Evolutionary conservation across 352 stramenopile species (phyloP).

Genomic region (Thalassiosira hispida): DNA sequence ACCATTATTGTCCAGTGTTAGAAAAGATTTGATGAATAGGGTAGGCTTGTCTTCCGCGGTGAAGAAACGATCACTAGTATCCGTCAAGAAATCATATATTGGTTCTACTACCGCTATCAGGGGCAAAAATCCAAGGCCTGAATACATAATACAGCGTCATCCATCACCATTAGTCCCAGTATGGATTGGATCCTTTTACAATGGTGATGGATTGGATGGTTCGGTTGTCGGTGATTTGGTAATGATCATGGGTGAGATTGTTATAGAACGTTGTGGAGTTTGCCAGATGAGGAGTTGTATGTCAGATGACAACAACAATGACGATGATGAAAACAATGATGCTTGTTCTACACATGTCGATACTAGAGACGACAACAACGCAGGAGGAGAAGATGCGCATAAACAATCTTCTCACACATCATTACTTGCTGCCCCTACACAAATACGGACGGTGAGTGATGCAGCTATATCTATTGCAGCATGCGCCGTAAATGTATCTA

Average conservation of each 20-base stretch:
- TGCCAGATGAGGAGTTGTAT: slow-evolving; percentile 12
- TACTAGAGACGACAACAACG: neutral
- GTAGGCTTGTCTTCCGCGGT: neutral
- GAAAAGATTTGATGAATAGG: neutral
- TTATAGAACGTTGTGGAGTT: slow-evolving; percentile 41
- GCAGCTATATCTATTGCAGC: slow-evolving; percentile 38
- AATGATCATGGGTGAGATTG: slow-evolving; percentile 62
- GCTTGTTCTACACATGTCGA: neutral
- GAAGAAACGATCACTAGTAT: slow-evolving; percentile 14
- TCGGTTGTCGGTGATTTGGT: slow-evolving; percentile 60
- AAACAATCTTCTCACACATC: neutral
- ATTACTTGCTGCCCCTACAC: neutral
- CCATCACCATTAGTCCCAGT: slow-evolving; percentile 58
- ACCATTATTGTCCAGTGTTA: slow-evolving; percentile 2
- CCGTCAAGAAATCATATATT: neutral
- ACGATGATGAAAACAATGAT: slow-evolving; percentile 5
- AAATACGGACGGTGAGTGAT: slow-evolving; percentile 24
- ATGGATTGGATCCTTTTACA: slow-evolving; percentile 51
- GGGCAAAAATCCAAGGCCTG: slow-evolving; percentile 24
- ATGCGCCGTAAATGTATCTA: neutral
- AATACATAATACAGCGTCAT: slow-evolving; percentile 51
- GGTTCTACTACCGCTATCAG: neutral
- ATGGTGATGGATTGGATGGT: slow-evolving; percentile 50
- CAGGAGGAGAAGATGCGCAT: neutral
- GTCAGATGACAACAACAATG: neutral